Percentiles rank a stretch among this genome's conserved stretches.
phyloP scores from a whole-genome alignment of 208 protist genomes.

The Wallacemonas rigidus region DNA sequence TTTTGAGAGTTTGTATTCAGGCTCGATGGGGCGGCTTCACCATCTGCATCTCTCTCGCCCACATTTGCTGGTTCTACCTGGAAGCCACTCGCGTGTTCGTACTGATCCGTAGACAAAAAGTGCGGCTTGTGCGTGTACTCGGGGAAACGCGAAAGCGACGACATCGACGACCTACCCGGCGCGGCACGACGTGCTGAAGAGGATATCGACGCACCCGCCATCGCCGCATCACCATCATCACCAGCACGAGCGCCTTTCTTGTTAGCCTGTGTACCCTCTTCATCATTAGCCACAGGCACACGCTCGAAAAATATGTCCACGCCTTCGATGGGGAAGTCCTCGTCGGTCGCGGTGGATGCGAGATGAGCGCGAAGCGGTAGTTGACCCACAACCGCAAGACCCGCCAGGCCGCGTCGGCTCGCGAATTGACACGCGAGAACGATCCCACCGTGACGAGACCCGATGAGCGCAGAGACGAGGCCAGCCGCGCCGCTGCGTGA shows the following conservation, averaged over 20 bases:
- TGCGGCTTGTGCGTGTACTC: conserved; percentile 29
- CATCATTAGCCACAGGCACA: neutral
- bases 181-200: neutral
- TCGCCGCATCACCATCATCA: too few relatives aligned
- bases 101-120: conserved; percentile 28
- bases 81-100: neutral
- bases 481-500: neutral
- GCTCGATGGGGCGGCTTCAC: neutral
- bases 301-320: conserved; percentile 8
- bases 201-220: too few relatives aligned
- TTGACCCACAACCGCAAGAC: conserved; percentile 25
- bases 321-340: conserved; percentile 8
- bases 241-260: too few relatives aligned
- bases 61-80: neutral
- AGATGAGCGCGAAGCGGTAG: conserved; percentile 26
- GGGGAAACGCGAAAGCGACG: conserved; percentile 13
- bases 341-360: conserved; percentile 22
- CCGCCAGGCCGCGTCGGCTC: conserved; percentile 21
- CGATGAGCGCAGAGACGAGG: conserved; percentile 24
- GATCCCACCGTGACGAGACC: conserved; percentile 33
- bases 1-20: too few relatives aligned
- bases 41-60: neutral
- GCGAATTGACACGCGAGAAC: conserved; percentile 40
- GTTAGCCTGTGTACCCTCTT: neutral
- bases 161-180: neutral